Evolutionary conservation across 139 green algal species (phyloP).

Genomic region (Volvox reticuliferus): DNA sequence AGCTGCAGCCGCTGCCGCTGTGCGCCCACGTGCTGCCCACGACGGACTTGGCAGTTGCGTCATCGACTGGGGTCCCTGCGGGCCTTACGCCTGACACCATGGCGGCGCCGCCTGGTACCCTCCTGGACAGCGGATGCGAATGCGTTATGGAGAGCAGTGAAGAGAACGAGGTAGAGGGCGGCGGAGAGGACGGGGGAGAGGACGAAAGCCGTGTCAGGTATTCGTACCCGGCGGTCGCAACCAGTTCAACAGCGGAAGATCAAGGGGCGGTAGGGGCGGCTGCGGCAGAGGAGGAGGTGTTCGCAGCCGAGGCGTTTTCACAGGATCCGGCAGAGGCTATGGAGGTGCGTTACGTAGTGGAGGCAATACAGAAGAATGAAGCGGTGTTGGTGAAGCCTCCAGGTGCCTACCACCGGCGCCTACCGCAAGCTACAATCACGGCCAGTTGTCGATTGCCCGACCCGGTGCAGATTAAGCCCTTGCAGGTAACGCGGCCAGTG

Average conservation of each 20-base stretch:
- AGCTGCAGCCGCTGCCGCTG: constrained; percentile 55
- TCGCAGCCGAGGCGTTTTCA: not conserved
- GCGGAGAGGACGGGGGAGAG: not conserved
- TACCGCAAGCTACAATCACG: too few relatives aligned
- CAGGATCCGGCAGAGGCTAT: not conserved
- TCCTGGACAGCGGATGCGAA: not conserved
- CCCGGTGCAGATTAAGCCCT: too few relatives aligned
- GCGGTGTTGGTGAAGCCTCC: too few relatives aligned
- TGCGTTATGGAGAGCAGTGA: not conserved
- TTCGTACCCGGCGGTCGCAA: too few relatives aligned
- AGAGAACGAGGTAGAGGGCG: not conserved
- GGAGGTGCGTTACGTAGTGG: not conserved
- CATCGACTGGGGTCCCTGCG: not conserved
- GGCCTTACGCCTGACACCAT: not conserved
- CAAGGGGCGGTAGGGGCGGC: not conserved
- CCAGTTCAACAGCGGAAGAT: not conserved
- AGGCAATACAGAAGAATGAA: too few relatives aligned
- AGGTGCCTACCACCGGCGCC: too few relatives aligned
- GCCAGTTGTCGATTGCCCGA: too few relatives aligned
- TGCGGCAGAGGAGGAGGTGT: not conserved
- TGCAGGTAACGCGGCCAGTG: too few relatives aligned
- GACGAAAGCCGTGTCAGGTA: too few relatives aligned
- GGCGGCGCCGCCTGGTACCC: not conserved
- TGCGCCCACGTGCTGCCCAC: constrained; percentile 39
- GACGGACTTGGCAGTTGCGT: not conserved